Conservation (phyloP, 1,139 yeast genomes). For the Hansenula anomala region DNA sequence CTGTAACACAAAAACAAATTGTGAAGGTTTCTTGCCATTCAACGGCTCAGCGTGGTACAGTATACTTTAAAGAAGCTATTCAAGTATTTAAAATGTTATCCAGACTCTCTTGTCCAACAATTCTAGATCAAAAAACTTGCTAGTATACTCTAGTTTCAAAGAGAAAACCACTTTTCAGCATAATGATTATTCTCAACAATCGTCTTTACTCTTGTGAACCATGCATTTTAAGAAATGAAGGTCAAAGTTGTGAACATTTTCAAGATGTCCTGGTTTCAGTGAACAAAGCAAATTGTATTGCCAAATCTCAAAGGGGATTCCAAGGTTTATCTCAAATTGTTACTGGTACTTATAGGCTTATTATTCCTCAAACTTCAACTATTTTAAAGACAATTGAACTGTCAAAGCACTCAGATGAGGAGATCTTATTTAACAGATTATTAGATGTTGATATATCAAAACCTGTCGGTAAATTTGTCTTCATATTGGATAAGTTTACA, state of each 20-base stretch:
- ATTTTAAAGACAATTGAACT: constrained; percentile 1
- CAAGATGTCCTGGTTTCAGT: constrained; percentile 4
- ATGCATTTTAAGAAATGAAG: constrained; percentile 4
- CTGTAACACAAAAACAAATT: no score
- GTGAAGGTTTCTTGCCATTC: no score
- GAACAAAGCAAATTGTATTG: background rate
- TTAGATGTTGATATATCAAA: constrained; percentile 8
- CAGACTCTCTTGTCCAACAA: no score
- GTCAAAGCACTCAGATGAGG: constrained; percentile 9
- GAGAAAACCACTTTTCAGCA: no score
- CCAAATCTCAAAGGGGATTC: background rate
- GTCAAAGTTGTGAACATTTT: constrained; percentile 9
- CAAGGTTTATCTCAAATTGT: background rate
- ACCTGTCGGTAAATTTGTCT: constrained; percentile 8
- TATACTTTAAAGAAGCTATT: no score
- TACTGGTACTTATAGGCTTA: background rate
- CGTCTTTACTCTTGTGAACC: constrained; percentile 7
- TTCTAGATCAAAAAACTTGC: no score
- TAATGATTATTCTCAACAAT: constrained; percentile 11
- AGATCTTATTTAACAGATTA: constrained; percentile 9
- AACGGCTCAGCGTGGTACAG: no score
- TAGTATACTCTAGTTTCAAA: no score
- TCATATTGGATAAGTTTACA: constrained; percentile 3
- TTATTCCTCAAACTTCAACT: constrained; percentile 2
- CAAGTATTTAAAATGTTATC: no score